Evolutionary conservation across 1,284 basidiomycete species (phyloP), one percentile per base, ranked within the genome.

Genomic region (Veloporphyrellus conicus): DNA sequence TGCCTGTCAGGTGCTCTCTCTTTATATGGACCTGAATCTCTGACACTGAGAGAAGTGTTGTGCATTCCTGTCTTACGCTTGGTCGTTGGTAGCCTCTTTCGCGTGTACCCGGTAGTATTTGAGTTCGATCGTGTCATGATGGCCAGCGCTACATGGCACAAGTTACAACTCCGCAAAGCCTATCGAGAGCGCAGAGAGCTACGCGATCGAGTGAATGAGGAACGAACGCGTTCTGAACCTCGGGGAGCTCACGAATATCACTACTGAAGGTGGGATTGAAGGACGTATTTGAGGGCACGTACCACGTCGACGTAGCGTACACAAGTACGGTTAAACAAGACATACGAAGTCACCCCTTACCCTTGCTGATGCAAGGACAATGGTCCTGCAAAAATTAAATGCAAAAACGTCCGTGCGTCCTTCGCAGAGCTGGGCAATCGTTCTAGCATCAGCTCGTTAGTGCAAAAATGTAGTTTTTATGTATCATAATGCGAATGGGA

Each of bases 151-250:
- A n/a, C n/a, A n/a, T n/a, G n/a, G n/a, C n/a, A n/a, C n/a, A n/a
- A n/a, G n/a, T n/a, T n/a, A n/a, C n/a, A n/a, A n/a, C n/a, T n/a
- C n/a, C n/a, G n/a, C n/a, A n/a, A n/a, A 63, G 4, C 56, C 66
- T 0, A 49, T 67, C n/a, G 54, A 49, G 25, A 55, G 58, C 15
- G 51, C 63, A 15, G 82, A 84, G 61, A 73, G 69, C 42, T 84
- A 81, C 55, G 66, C 68, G 10, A 74, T 84, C 44, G 61, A 59
- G 12, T 86, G 83, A 82, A 63, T 57, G 31, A 76, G 71, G 53
- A 68, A 80, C 50, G 76, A 72, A 4, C 43, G 54, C 0, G 51
- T 68, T 4, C 56, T n/a, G n/a, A n/a, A n/a, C n/a, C n/a, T 84
- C n/a, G 57, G 64, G 1, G 61, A 60, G 8, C 75, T 76, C 44